These are phyloP conservation scores for Silybum marianum DNA, from an alignment of 129 eudicot genomes.

Conservation along the genomic window DNA sequence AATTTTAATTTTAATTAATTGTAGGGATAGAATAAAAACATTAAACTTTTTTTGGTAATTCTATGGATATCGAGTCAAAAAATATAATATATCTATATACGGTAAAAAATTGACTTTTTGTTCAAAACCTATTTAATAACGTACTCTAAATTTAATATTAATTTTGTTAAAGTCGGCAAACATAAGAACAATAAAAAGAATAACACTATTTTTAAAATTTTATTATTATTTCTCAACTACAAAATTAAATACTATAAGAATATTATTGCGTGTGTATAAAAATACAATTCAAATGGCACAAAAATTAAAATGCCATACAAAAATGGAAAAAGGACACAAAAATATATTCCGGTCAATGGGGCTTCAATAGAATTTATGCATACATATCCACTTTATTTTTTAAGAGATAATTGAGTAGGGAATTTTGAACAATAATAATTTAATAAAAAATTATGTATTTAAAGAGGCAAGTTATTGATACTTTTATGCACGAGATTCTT, in stretches of 20 bases:
- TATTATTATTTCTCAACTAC: constrained; percentile 14
- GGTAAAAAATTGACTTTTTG: no score
- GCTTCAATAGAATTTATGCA: constrained; percentile 24
- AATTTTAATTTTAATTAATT: no score
- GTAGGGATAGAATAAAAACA: no score
- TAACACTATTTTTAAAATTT: not conserved
- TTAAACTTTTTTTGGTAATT: no score
- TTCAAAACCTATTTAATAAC: not conserved
- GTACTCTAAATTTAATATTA: not conserved
- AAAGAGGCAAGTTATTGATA: no score
- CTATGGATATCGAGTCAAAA: no score
- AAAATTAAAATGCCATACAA: constrained; percentile 20
- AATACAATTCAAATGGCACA: constrained; percentile 21
- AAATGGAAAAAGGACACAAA: constrained; percentile 16
- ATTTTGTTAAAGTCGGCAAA: not conserved
- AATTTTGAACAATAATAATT: not conserved
- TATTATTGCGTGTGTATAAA: constrained; percentile 10
- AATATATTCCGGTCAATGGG: constrained; percentile 15
- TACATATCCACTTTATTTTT: constrained; percentile 26
- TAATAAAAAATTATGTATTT: not conserved
- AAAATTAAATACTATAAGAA: constrained; percentile 1
- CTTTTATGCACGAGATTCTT: no score
- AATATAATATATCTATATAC: no score
- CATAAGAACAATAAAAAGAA: not conserved
- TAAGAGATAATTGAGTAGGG: constrained; percentile 3